Conservation (phyloP, 306 rosid genomes). For the Arachis stenosperma region DNA sequence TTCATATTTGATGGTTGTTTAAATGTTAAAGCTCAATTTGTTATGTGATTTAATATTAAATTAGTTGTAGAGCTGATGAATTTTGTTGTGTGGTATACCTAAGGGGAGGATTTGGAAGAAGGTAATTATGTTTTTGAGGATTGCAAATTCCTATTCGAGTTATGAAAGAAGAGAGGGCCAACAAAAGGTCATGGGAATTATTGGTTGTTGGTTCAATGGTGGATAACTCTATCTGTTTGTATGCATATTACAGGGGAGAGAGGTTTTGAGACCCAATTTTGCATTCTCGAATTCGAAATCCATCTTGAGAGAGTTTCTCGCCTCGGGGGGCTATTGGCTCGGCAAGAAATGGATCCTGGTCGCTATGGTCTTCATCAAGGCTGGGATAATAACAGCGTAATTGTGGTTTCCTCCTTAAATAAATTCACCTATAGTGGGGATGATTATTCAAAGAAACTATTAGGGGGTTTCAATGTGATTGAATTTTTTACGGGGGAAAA, state of each 20-base stretch:
- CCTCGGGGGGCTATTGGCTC: constrained; percentile 53
- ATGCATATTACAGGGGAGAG: constrained; percentile 74
- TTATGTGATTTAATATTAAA: constrained; percentile 7
- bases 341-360: constrained; percentile 92
- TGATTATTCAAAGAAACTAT: constrained; percentile 76
- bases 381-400: constrained; percentile 99
- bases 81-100: constrained; percentile 38
- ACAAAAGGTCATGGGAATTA: constrained; percentile 62
- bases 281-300: constrained; percentile 50
- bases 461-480: constrained; percentile 87
- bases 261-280: constrained; percentile 66
- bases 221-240: constrained; percentile 84
- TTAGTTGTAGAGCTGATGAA: constrained; percentile 43
- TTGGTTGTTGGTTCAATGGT: constrained; percentile 71
- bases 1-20: constrained; percentile 18
- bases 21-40: not conserved
- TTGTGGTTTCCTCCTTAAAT: constrained; percentile 99
- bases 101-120: constrained; percentile 54
- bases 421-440: constrained; percentile 85
- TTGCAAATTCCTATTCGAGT: constrained; percentile 33
- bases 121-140: constrained; percentile 58
- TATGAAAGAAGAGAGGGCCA: constrained; percentile 54
- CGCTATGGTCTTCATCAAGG: constrained; percentile 97
- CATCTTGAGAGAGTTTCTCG: constrained; percentile 5
- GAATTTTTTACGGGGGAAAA: constrained; percentile 55